These are phyloP conservation scores for Funneliformis caledonium DNA, from an alignment of 371 early-diverging fungal species.

Conservation along the genomic window DNA sequence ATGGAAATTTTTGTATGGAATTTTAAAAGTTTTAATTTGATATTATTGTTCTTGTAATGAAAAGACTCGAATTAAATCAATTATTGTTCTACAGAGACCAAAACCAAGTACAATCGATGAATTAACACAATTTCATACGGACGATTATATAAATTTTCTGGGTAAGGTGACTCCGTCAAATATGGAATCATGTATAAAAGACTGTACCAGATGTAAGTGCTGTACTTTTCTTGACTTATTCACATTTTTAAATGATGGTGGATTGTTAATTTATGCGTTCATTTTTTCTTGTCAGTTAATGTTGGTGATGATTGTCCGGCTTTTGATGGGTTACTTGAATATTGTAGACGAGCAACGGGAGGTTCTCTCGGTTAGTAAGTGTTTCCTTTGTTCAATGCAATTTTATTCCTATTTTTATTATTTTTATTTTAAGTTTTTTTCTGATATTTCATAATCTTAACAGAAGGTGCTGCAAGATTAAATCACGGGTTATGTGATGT, in stretches of 20 bases:
- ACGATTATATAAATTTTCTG: slow-evolving; percentile 99
- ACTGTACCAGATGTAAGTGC: slow-evolving; percentile 79
- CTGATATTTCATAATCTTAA: background rate
- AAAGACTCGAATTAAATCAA: background rate
- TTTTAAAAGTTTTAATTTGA: slow-evolving; percentile 38
- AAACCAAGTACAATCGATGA: slow-evolving; percentile 87
- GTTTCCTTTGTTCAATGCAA: background rate
- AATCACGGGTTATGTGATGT: slow-evolving; percentile 92
- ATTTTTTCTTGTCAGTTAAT: slow-evolving; percentile 62
- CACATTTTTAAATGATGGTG: slow-evolving; percentile 42
- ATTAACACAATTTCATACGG: slow-evolving; percentile 98
- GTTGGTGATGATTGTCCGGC: slow-evolving; percentile 98
- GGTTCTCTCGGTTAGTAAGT: slow-evolving; percentile 82
- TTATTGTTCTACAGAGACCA: slow-evolving; percentile 62
- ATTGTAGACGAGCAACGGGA: slow-evolving; percentile 90
- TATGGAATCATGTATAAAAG: slow-evolving; percentile 75
- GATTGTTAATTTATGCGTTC: background rate
- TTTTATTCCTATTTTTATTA: background rate
- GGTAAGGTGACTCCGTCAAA: slow-evolving; percentile 94
- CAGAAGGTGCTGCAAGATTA: slow-evolving; percentile 88
- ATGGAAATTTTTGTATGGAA: slow-evolving; percentile 89
- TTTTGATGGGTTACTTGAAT: slow-evolving; percentile 96
- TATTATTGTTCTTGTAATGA: background rate
- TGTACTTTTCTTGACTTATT: slow-evolving; percentile 8
- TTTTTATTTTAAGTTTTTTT: background rate